Percentiles rank a stretch among this genome's conserved stretches.
Conservation (phyloP, 2,329 filamentous ascomycete species). For the Capronia coronata region DNA sequence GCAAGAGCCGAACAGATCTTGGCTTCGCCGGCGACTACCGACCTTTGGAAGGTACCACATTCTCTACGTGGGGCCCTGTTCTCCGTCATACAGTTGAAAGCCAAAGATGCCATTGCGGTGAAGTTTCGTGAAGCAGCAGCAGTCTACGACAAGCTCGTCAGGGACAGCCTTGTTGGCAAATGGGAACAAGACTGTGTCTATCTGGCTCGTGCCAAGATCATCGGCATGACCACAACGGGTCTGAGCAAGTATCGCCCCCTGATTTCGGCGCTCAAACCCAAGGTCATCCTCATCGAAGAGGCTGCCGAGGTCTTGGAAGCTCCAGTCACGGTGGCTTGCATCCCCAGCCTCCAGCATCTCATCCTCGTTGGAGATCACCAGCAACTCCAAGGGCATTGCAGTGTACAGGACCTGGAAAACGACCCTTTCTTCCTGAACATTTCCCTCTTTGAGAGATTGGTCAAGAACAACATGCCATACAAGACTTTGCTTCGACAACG, state of each 20-base stretch:
- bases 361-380: conserved; percentile 73
- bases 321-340: conserved; percentile 53
- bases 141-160: conserved; percentile 46
- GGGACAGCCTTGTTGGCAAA: conserved; percentile 50
- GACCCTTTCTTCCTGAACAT: conserved; percentile 62
- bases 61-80: conserved; percentile 60
- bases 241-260: conserved; percentile 71
- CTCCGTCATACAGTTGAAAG: conserved; percentile 52
- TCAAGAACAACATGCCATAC: conserved; percentile 59
- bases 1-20: conserved; percentile 34
- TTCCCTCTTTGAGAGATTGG: conserved; percentile 73
- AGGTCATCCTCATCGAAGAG: conserved; percentile 68
- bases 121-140: conserved; percentile 47
- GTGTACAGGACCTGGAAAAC: conserved; percentile 53
- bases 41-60: conserved; percentile 57
- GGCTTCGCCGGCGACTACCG: conserved; percentile 33
- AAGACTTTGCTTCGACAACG: conserved; percentile 63
- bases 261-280: conserved; percentile 59
- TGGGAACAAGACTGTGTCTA: conserved; percentile 57
- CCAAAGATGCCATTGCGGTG: conserved; percentile 45
- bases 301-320: conserved; percentile 64
- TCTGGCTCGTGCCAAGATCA: conserved; percentile 53
- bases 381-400: conserved; percentile 64
- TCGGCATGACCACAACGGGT: conserved; percentile 71
- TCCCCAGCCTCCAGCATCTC: conserved; percentile 58